Percentiles rank a stretch among this genome's conserved stretches.
phyloP scores from a whole-genome alignment of 1,284 basidiomycete genomes.

The Cutaneotrichosporon cyanovorans region DNA sequence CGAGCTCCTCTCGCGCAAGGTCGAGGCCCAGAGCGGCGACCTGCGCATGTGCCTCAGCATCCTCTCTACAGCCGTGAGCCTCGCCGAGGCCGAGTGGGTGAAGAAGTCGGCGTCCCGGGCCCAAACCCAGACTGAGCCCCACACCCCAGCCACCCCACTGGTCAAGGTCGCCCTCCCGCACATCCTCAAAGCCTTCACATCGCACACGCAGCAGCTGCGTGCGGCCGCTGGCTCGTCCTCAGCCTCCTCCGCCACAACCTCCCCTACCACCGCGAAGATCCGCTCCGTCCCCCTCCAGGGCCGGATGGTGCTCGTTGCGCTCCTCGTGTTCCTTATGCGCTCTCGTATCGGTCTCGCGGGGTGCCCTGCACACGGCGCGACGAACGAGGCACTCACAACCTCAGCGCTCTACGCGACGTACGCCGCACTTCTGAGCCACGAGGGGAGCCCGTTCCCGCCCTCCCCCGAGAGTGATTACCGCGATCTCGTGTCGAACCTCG shows the following conservation, averaged over 20 bases:
- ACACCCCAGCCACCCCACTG: slow-evolving; percentile 16
- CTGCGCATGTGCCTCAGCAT: slow-evolving; percentile 45
- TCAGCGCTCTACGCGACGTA: slow-evolving; percentile 40
- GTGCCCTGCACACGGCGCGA: slow-evolving; percentile 19
- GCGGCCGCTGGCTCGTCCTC: slow-evolving; percentile 37
- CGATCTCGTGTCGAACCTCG: slow-evolving; percentile 43
- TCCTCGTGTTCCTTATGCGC: slow-evolving; percentile 34
- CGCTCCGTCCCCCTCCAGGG: slow-evolving; percentile 42
- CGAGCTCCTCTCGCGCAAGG: slow-evolving; percentile 42
- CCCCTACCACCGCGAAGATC: slow-evolving; percentile 34
- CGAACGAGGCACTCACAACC: slow-evolving; percentile 13
- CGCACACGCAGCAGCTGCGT: slow-evolving; percentile 37
- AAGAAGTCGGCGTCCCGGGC: slow-evolving; percentile 31
- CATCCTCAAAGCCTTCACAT: slow-evolving; percentile 39
- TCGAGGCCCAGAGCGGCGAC: slow-evolving; percentile 47
- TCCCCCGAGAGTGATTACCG: slow-evolving; percentile 43
- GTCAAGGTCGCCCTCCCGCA: slow-evolving; percentile 38
- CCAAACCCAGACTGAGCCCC: slow-evolving; percentile 1
- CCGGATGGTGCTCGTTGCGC: slow-evolving; percentile 42
- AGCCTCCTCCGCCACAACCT: slow-evolving; percentile 8
- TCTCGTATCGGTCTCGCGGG: slow-evolving; percentile 29
- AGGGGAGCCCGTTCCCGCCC: slow-evolving; percentile 36
- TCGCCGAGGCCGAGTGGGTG: slow-evolving; percentile 43
- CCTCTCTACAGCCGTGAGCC: slow-evolving; percentile 35
- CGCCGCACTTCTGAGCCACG: slow-evolving; percentile 32